Percentiles rank a stretch among this genome's conserved stretches.
Conservation (phyloP, 2,329 filamentous ascomycete species). For the Verruconis gallopava region DNA sequence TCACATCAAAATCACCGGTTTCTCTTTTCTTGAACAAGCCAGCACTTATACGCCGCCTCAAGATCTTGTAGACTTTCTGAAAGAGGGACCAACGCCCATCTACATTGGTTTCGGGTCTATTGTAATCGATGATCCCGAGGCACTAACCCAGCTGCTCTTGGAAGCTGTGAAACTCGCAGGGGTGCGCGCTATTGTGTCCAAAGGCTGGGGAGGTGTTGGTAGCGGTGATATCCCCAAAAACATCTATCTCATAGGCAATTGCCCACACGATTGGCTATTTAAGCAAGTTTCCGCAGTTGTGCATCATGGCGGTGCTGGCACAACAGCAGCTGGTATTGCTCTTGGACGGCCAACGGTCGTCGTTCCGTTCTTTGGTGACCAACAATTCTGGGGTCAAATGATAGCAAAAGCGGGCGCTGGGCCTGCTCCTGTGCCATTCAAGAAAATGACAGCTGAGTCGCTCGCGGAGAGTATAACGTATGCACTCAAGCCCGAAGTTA, state of each 20-base stretch:
- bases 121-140: constrained; percentile 80
- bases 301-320: constrained; percentile 90
- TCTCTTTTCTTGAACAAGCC: constrained; percentile 86
- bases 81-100: constrained; percentile 63
- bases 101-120: constrained; percentile 97
- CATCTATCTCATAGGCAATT: constrained; percentile 77
- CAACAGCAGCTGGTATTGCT: constrained; percentile 81
- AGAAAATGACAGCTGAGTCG: constrained; percentile 26
- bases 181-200: constrained; percentile 81
- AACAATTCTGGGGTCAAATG: constrained; percentile 38
- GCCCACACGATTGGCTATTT: constrained; percentile 96
- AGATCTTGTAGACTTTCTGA: constrained; percentile 70
- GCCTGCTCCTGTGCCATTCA: constrained; percentile 26
- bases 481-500: constrained; percentile 24
- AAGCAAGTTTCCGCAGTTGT: constrained; percentile 82
- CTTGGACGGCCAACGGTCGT: constrained; percentile 90
- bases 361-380: constrained; percentile 93
- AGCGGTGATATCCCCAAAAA: constrained; percentile 47
- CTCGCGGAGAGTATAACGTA: constrained; percentile 26
- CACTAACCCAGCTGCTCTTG: constrained; percentile 83
- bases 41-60: constrained; percentile 57
- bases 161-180: constrained; percentile 84
- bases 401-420: constrained; percentile 28
- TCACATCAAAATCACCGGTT: constrained; percentile 93
- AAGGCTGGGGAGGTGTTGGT: constrained; percentile 88